A percentile compares a stretch with the other conserved stretches of the same genome.
These are phyloP conservation scores for Carallia brachiata DNA, from an alignment of 345 rosid genomes.

Conservation along the genomic window DNA sequence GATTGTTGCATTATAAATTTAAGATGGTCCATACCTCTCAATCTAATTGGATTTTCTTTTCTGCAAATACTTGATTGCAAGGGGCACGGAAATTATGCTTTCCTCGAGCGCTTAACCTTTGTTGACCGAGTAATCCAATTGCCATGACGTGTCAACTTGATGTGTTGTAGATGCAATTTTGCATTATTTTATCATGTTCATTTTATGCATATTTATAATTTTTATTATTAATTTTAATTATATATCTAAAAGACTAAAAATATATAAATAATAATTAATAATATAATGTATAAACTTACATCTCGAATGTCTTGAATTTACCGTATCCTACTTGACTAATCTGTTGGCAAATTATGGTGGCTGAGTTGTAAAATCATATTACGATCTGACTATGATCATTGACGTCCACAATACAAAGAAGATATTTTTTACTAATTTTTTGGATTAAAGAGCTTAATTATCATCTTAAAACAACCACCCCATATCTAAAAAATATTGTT, in stretches of 20 bases:
- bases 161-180: constrained; percentile 26
- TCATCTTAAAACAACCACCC: background rate
- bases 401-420: no score
- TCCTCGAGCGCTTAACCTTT: constrained; percentile 36
- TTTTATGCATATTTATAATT: no score
- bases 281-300: no score
- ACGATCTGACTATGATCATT: constrained; percentile 7
- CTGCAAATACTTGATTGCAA: no score
- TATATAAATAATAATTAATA: no score
- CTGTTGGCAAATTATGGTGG: background rate
- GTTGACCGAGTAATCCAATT: constrained; percentile 27
- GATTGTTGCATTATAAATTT: no score
- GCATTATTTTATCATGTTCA: no score
- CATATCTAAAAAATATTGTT: background rate
- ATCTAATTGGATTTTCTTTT: no score
- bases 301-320: no score
- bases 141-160: constrained; percentile 28
- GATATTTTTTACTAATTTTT: background rate
- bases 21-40: no score
- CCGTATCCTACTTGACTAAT: background rate
- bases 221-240: no score
- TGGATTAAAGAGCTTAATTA: background rate
- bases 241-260: no score
- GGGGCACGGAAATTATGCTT: background rate
- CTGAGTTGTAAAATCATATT: constrained; percentile 1